phyloP scores from a whole-genome alignment of 306 rosid genomes.

The Rosa chinensis region DNA sequence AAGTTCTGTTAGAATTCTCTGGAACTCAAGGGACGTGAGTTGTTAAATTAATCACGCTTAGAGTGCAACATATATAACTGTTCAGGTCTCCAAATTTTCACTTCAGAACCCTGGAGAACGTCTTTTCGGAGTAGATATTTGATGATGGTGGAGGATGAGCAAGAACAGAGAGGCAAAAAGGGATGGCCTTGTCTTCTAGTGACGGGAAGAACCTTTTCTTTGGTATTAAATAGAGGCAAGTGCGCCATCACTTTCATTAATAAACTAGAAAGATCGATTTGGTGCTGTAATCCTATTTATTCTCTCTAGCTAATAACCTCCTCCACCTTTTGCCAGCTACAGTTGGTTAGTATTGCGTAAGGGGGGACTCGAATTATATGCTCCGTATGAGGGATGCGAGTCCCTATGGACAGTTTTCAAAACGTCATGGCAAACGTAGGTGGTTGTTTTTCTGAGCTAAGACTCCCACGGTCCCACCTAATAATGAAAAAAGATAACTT shows the following conservation, averaged over 20 bases:
- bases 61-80: neutral
- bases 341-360: neutral
- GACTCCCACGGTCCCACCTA: constrained; percentile 5
- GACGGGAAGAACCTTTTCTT: neutral
- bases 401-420: neutral
- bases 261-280: constrained; percentile 17
- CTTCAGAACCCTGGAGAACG: neutral
- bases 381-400: neutral
- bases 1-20: neutral
- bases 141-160: neutral
- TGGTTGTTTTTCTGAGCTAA: neutral
- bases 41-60: neutral
- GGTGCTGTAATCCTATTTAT: neutral
- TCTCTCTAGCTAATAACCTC: neutral
- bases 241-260: constrained; percentile 15
- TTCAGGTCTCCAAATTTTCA: neutral
- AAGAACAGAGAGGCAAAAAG: constrained; percentile 7
- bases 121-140: neutral
- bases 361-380: neutral
- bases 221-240: neutral
- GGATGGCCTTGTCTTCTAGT: constrained; percentile 13
- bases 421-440: constrained; percentile 18
- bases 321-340: neutral
- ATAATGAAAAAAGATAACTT: neutral
- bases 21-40: neutral